phyloP scores from a whole-genome alignment of 2,329 filamentous ascomycete species.

The Aspergillus pseudonomiae region DNA sequence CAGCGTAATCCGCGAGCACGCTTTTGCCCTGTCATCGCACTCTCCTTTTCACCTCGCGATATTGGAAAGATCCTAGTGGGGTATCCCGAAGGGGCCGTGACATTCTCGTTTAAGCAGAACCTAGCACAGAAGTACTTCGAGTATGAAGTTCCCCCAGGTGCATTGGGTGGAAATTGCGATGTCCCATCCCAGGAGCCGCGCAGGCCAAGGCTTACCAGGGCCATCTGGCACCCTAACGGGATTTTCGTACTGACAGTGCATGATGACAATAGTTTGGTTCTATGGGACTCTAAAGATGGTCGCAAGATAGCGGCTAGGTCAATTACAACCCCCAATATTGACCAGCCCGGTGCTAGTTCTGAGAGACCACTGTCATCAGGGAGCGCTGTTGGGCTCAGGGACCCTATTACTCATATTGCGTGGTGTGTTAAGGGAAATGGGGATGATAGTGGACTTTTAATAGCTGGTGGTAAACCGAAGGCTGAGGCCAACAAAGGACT shows the following conservation, averaged over 20 bases:
- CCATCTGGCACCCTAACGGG: conserved; percentile 91
- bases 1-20: conserved; percentile 70
- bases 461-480: conserved; percentile 77
- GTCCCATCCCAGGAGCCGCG: conserved; percentile 64
- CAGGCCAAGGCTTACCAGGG: conserved; percentile 76
- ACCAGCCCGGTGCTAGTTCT: conserved; percentile 61
- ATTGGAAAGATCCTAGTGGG: conserved; percentile 88
- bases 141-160: conserved; percentile 79
- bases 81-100: conserved; percentile 84
- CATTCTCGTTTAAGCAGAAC: conserved; percentile 95
- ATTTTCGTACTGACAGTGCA: conserved; percentile 86
- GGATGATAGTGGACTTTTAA: conserved; percentile 85
- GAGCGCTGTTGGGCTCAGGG: conserved; percentile 63
- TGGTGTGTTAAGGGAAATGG: conserved; percentile 96
- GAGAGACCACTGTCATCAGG: conserved; percentile 48
- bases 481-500: conserved; percentile 73
- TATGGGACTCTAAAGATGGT: conserved; percentile 93
- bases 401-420: conserved; percentile 75
- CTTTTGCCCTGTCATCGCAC: conserved; percentile 68
- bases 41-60: conserved; percentile 87
- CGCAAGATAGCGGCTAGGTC: conserved; percentile 82
- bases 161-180: conserved; percentile 75
- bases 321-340: conserved; percentile 71
- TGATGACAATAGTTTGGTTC: conserved; percentile 86
- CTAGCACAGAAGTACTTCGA: conserved; percentile 76